Evolutionary conservation across 106 monocot species (phyloP).

Genomic region (Ottelia alismoides): DNA sequence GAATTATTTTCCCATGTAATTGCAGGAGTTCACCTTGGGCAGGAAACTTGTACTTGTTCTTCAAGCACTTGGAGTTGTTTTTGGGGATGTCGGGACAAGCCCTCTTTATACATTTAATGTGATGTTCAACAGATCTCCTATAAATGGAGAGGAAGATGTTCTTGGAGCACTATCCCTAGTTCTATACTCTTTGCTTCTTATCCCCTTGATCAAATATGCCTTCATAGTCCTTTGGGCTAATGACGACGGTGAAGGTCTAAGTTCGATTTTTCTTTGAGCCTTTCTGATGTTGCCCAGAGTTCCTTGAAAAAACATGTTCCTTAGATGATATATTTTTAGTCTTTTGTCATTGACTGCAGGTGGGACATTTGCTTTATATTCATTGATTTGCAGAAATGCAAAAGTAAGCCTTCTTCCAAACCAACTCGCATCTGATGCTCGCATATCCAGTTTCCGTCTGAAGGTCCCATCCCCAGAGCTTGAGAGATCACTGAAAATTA

Average conservation of each 20-base stretch:
- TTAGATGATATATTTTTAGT: no score
- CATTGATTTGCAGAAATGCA: constrained; percentile 87
- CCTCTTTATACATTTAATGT: constrained; percentile 87
- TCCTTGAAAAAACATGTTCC: no score
- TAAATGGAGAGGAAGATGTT: constrained; percentile 59
- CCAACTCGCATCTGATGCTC: constrained; percentile 64
- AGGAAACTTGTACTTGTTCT: constrained; percentile 45
- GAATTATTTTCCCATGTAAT: no score
- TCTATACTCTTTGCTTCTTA: constrained; percentile 70
- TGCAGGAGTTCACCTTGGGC: constrained; percentile 65
- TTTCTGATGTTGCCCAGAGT: no score
- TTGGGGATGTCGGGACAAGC: constrained; percentile 88
- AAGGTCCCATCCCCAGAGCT: constrained; percentile 74
- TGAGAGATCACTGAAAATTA: constrained; percentile 67
- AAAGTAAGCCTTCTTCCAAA: constrained; percentile 80
- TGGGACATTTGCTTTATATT: constrained; percentile 90
- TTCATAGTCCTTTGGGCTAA: constrained; percentile 66
- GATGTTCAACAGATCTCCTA: constrained; percentile 57
- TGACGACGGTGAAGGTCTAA: constrained; percentile 88
- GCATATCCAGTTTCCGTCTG: constrained; percentile 65
- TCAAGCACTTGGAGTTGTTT: constrained; percentile 79
- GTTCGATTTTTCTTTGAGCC: no score
- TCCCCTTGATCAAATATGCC: constrained; percentile 77
- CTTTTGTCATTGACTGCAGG: no score
- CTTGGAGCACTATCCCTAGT: constrained; percentile 77